Conservation (phyloP, 1,284 basidiomycete species). For the Apiotrichum sp. region DNA sequence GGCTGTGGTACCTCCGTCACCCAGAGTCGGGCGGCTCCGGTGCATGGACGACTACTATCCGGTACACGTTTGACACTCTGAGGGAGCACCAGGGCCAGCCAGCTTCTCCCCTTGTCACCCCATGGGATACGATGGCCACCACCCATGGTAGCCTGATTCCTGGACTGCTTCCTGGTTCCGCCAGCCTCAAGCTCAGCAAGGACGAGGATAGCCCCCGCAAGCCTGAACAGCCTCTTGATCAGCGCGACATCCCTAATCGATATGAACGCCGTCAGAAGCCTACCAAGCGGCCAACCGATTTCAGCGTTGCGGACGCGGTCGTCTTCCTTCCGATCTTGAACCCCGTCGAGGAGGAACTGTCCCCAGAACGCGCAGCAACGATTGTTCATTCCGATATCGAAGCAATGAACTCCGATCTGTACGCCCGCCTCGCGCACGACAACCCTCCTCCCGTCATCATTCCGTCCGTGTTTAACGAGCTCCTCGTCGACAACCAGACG, state of each 20-base stretch:
- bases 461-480: conserved; percentile 68
- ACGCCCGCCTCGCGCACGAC: conserved; percentile 57
- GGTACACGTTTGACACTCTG: conserved; percentile 56
- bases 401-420: conserved; percentile 78
- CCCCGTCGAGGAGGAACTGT: conserved; percentile 67
- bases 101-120: conserved; percentile 27
- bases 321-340: conserved; percentile 70
- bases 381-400: conserved; percentile 72
- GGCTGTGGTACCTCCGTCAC: conserved; percentile 80
- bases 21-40: conserved; percentile 64
- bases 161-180: conserved; percentile 3
- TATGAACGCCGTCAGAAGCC: not conserved
- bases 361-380: conserved; percentile 57
- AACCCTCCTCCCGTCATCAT: conserved; percentile 53
- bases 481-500: conserved; percentile 66
- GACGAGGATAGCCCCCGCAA: not conserved
- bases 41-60: conserved; percentile 68
- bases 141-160: conserved; percentile 7
- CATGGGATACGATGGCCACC: conserved; percentile 36
- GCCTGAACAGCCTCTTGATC: not conserved
- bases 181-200: not conserved
- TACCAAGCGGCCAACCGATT: conserved; percentile 6
- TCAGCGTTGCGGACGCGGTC: conserved; percentile 45
- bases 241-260: not conserved
- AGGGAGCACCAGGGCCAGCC: conserved; percentile 39